Percentiles rank a stretch among this genome's conserved stretches.
Conservation (phyloP, 768 basidiomycete genomes). For the Boletus insuetus region DNA sequence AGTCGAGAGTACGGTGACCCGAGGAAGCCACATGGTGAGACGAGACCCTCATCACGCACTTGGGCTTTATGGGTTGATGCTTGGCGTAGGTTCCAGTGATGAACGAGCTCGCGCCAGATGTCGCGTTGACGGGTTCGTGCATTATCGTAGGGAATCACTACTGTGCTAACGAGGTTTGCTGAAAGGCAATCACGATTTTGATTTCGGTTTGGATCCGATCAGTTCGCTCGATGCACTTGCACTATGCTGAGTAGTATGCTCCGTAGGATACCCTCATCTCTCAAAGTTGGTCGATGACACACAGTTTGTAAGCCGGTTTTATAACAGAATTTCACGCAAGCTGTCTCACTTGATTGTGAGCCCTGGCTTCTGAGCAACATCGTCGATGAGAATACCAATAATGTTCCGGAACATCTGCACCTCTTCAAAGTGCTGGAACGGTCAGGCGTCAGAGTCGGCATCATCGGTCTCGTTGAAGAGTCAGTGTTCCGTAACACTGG, state of each 20-base stretch:
- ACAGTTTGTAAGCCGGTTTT: slow-evolving; percentile 56
- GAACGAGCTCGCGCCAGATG: slow-evolving; percentile 77
- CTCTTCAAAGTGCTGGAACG: slow-evolving; percentile 69
- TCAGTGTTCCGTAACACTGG: slow-evolving; percentile 29
- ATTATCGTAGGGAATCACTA: neutral
- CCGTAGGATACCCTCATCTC: slow-evolving; percentile 59
- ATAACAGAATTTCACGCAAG: neutral
- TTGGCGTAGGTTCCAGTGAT: slow-evolving; percentile 73
- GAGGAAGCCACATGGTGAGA: slow-evolving; percentile 87
- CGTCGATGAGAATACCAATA: slow-evolving; percentile 60
- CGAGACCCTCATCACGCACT: neutral
- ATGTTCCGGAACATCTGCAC: slow-evolving; percentile 57
- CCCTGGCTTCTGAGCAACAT: slow-evolving; percentile 93
- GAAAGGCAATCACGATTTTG: slow-evolving; percentile 90
- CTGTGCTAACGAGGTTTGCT: slow-evolving; percentile 7
- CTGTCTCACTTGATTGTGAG: slow-evolving; percentile 34
- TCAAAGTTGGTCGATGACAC: slow-evolving; percentile 68
- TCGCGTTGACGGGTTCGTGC: slow-evolving; percentile 70
- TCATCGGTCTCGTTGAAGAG: slow-evolving; percentile 89
- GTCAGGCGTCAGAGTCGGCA: slow-evolving; percentile 66
- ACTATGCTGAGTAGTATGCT: neutral
- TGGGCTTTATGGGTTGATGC: neutral
- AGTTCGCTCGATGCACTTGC: neutral
- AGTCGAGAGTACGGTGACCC: slow-evolving; percentile 81
- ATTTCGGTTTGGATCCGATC: slow-evolving; percentile 55